Conservation (phyloP, 305 asterid species). For the Lippia alba region DNA sequence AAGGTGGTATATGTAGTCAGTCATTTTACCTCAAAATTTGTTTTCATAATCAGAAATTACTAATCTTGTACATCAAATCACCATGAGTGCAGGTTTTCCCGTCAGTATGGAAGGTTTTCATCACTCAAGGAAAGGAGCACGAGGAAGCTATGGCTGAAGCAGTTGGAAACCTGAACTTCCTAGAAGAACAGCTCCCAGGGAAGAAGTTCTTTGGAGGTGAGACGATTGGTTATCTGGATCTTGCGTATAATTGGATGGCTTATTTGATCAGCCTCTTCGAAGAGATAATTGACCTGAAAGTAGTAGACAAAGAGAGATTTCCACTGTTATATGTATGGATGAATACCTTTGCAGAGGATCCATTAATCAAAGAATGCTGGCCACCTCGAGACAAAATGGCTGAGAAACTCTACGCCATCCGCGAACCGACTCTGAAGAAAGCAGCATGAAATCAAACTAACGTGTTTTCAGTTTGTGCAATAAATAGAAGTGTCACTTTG, state of each 20-base stretch:
- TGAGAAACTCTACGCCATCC: slow-evolving; percentile 49
- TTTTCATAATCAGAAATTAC: not conserved
- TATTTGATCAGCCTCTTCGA: slow-evolving; percentile 53
- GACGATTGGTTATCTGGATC: slow-evolving; percentile 62
- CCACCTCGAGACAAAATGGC: slow-evolving; percentile 71
- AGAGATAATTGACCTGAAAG: slow-evolving; percentile 46
- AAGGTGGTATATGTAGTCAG: slow-evolving; percentile 46
- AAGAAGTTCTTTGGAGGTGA: slow-evolving; percentile 73
- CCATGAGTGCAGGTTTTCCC: slow-evolving; percentile 42
- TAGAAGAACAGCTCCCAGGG: slow-evolving; percentile 62
- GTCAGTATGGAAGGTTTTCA: slow-evolving; percentile 47
- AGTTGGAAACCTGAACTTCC: slow-evolving; percentile 43
- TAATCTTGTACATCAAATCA: not conserved
- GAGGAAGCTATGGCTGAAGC: slow-evolving; percentile 53
- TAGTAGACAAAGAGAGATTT: slow-evolving; percentile 50
- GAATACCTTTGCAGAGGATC: slow-evolving; percentile 49
- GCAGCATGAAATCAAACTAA: slow-evolving; percentile 32
- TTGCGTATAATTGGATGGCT: slow-evolving; percentile 71
- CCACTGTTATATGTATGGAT: slow-evolving; percentile 67
- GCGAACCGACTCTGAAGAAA: slow-evolving; percentile 38
- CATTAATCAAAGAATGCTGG: slow-evolving; percentile 61
- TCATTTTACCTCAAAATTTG: no score
- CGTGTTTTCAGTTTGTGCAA: slow-evolving; percentile 14
- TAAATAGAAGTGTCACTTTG: no score
- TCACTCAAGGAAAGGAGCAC: slow-evolving; percentile 50